Evolutionary conservation across 352 stramenopile species (phyloP).

Genomic region (Thraustochytrium sp.): DNA sequence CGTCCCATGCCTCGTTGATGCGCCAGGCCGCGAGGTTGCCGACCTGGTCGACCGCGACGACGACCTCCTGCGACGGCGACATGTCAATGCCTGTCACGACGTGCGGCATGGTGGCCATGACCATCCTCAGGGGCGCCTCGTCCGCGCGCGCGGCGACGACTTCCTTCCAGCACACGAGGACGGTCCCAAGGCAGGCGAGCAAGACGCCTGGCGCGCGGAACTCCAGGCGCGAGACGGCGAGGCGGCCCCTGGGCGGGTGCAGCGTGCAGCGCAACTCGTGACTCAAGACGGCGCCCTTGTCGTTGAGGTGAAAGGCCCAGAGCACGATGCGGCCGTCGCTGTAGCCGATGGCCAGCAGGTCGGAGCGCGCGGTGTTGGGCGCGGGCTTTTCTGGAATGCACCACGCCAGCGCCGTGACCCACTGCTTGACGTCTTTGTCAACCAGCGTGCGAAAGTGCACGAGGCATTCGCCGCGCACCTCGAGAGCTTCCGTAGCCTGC

Average conservation of each 20-base stretch:
- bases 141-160: not conserved
- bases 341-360: not conserved
- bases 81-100: not conserved
- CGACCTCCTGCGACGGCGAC: not conserved
- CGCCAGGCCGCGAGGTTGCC: not conserved
- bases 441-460: not conserved
- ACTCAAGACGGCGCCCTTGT: not conserved
- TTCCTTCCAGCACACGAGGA: constrained; percentile 1
- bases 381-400: not conserved
- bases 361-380: not conserved
- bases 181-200: not conserved
- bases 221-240: not conserved
- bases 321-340: not conserved
- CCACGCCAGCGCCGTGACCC: not conserved
- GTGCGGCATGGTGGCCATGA: not conserved
- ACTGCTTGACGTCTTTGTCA: not conserved
- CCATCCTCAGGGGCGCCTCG: not conserved
- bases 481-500: too few species aligned
- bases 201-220: not conserved
- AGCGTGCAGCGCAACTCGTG: not conserved
- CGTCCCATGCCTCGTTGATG: not conserved
- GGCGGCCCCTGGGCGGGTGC: not conserved
- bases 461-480: not conserved
- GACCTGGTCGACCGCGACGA: not conserved
- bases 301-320: not conserved